phyloP scores from a whole-genome alignment of 805 yeast genomes.

The Wickerhamomyces sydowiorum region DNA sequence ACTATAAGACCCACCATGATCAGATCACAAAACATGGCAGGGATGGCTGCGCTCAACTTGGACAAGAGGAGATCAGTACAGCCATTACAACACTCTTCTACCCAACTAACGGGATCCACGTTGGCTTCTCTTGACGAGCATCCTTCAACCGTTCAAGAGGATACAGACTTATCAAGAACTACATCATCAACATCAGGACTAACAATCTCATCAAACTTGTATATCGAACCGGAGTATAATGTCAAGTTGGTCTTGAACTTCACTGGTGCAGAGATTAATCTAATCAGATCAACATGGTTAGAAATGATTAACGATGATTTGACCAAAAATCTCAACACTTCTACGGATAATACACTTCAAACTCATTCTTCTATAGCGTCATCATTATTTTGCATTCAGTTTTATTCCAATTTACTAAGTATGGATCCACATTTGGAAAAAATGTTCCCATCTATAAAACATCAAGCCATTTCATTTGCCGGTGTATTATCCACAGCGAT shows the following conservation, averaged over 20 bases:
- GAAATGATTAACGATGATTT: slow-evolving; percentile 31
- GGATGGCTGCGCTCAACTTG: too few species aligned
- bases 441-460: slow-evolving; percentile 67
- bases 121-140: background rate
- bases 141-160: background rate
- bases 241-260: slow-evolving; percentile 25
- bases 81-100: background rate
- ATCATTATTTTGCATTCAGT: slow-evolving; percentile 68
- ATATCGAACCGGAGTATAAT: slow-evolving; percentile 12
- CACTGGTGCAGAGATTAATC: slow-evolving; percentile 25
- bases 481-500: slow-evolving; percentile 71
- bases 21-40: too few species aligned
- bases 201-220: slow-evolving; percentile 17
- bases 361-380: slow-evolving; percentile 34
- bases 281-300: slow-evolving; percentile 32
- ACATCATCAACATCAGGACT: slow-evolving; percentile 4
- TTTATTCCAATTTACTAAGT: slow-evolving; percentile 61
- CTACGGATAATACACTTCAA: slow-evolving; percentile 2
- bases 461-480: slow-evolving; percentile 77
- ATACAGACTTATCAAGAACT: slow-evolving; percentile 4
- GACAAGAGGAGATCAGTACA: background rate
- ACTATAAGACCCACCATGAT: too few species aligned
- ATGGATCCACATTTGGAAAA: slow-evolving; percentile 57
- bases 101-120: background rate
- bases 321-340: slow-evolving; percentile 4